phyloP scores from a whole-genome alignment of 495 filamentous ascomycete species.

The Aspergillus affinis region DNA sequence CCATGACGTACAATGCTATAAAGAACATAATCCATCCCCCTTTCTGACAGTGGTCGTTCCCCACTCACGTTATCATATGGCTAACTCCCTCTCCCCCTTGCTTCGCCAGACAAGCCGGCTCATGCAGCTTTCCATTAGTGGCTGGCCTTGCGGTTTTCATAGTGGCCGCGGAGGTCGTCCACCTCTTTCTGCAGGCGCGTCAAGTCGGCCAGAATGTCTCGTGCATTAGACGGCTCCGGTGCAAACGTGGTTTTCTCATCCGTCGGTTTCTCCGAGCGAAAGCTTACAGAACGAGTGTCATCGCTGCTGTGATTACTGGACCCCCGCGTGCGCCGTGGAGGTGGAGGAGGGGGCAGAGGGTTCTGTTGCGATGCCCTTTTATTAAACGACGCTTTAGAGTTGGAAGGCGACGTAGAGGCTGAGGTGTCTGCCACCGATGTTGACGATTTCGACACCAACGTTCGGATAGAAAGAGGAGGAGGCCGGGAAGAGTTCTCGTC shows the following conservation, averaged over 20 bases:
- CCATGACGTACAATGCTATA: conserved; percentile 12
- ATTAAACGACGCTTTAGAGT: conserved; percentile 22
- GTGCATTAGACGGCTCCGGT: conserved; percentile 38
- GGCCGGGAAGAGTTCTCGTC: conserved; percentile 9
- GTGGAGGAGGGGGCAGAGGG: conserved; percentile 57
- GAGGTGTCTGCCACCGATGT: conserved; percentile 4
- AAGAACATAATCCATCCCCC: conserved; percentile 1
- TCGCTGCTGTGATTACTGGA: conserved; percentile 52
- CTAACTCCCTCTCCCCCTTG: not conserved
- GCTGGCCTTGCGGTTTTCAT: conserved; percentile 32
- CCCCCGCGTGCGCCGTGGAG: conserved; percentile 57
- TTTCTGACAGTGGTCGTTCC: not conserved
- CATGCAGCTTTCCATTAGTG: conserved; percentile 7
- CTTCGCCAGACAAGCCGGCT: conserved; percentile 17
- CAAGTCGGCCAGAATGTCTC: conserved; percentile 66
- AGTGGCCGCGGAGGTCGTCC: conserved; percentile 63
- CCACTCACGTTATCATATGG: not conserved
- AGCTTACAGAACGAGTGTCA: conserved; percentile 21
- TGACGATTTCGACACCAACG: conserved; percentile 6
- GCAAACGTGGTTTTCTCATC: conserved; percentile 23
- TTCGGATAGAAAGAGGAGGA: conserved; percentile 6
- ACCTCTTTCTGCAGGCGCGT: conserved; percentile 69
- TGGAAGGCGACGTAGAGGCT: conserved; percentile 1
- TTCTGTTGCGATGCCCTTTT: conserved; percentile 18
- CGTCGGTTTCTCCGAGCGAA: conserved; percentile 19